These are phyloP conservation scores for Sporisorium exsertum DNA, from an alignment of 1,284 basidiomycete species.

Conservation along the genomic window DNA sequence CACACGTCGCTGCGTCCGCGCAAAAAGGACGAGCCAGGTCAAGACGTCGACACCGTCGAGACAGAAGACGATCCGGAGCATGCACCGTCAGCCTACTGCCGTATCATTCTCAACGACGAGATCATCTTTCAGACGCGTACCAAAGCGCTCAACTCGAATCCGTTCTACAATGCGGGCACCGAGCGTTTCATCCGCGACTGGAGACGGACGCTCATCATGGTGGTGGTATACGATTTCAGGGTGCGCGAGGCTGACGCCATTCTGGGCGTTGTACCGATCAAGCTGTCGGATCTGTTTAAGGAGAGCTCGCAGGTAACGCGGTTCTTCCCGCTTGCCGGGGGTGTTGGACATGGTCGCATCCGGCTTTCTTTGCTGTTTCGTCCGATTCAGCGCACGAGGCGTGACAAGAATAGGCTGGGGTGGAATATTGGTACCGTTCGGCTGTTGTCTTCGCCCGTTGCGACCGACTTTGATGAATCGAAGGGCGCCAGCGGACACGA, in stretches of 20 bases:
- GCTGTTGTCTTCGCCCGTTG: constrained; percentile 32
- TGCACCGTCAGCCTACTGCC: constrained; percentile 67
- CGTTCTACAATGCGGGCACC: constrained; percentile 72
- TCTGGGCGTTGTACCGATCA: constrained; percentile 55
- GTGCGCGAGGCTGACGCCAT: constrained; percentile 50
- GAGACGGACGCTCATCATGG: constrained; percentile 70
- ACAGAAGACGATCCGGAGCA: constrained; percentile 42
- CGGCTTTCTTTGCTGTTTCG: constrained; percentile 51
- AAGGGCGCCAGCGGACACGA: constrained; percentile 20
- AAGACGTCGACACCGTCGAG: constrained; percentile 43
- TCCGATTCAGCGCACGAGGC: constrained; percentile 28
- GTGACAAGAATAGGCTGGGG: constrained; percentile 32
- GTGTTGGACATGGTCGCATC: constrained; percentile 44
- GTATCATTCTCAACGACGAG: constrained; percentile 72
- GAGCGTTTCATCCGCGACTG: constrained; percentile 72
- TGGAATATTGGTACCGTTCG: constrained; percentile 52
- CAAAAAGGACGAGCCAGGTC: constrained; percentile 49
- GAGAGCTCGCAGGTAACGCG: constrained; percentile 50
- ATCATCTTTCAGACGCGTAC: constrained; percentile 71
- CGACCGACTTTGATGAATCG: constrained; percentile 43
- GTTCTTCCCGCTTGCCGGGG: constrained; percentile 55
- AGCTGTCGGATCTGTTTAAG: constrained; percentile 47
- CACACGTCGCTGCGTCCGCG: constrained; percentile 51
- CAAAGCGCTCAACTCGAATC: constrained; percentile 70
- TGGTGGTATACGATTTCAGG: constrained; percentile 70